phyloP scores from a whole-genome alignment of 768 basidiomycete genomes.

The Rhizopogon roseolus region DNA sequence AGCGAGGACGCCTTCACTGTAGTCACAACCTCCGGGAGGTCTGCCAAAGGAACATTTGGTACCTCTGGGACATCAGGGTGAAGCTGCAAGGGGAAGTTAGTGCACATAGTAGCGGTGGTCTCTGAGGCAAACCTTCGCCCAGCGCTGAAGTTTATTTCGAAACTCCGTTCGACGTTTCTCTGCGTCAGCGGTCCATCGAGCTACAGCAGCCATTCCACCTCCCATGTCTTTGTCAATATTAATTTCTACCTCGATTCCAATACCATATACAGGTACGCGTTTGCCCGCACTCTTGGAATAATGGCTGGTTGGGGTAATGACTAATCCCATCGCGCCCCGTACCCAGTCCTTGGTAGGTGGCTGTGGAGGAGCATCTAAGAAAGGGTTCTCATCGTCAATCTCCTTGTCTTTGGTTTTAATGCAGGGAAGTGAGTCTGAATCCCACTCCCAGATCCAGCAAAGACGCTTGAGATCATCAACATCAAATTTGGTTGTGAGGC shows the following conservation, averaged over 20 bases:
- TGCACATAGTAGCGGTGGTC: neutral
- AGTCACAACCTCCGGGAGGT: slow-evolving; percentile 55
- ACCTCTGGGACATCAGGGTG: slow-evolving; percentile 38
- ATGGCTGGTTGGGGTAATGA: slow-evolving; percentile 69
- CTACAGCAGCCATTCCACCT: slow-evolving; percentile 85
- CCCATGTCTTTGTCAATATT: slow-evolving; percentile 77
- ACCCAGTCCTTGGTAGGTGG: slow-evolving; percentile 62
- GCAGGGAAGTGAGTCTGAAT: slow-evolving; percentile 40
- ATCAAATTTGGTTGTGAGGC: slow-evolving; percentile 58
- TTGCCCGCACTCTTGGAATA: slow-evolving; percentile 61
- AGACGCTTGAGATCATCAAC: slow-evolving; percentile 69
- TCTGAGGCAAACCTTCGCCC: slow-evolving; percentile 47
- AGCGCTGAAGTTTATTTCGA: slow-evolving; percentile 53
- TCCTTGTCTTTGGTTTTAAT: slow-evolving; percentile 6
- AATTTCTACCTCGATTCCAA: slow-evolving; percentile 86
- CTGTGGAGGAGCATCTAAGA: slow-evolving; percentile 43
- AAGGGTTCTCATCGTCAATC: slow-evolving; percentile 66
- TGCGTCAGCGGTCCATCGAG: slow-evolving; percentile 74
- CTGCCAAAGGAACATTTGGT: slow-evolving; percentile 60
- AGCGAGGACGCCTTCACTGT: slow-evolving; percentile 58
- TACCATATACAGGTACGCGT: slow-evolving; percentile 75
- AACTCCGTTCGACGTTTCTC: slow-evolving; percentile 59
- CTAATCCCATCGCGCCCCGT: slow-evolving; percentile 75
- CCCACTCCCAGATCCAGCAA: slow-evolving; percentile 92
- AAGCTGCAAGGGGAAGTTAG: slow-evolving; percentile 36